Conservation (phyloP, 352 stramenopile genomes). For the Globisporangium mamillatum region DNA sequence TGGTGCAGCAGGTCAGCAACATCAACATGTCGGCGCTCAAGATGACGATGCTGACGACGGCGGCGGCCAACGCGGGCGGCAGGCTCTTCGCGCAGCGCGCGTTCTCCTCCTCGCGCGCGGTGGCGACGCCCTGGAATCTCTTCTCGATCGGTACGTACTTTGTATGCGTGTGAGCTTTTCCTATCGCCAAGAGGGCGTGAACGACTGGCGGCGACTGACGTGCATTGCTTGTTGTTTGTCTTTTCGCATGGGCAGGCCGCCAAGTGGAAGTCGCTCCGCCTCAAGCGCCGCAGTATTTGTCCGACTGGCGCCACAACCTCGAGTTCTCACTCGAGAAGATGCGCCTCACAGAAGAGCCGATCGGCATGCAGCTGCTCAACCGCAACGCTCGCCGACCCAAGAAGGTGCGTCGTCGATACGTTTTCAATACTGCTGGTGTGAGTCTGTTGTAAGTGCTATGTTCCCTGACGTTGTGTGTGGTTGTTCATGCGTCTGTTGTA, state of each 20-base stretch:
- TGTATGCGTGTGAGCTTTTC: not conserved
- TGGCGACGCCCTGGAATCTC: constrained; percentile 34
- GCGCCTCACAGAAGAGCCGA: constrained; percentile 30
- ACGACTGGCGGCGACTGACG: not conserved
- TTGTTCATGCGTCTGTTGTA: not conserved
- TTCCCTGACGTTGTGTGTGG: not conserved
- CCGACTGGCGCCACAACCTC: constrained; percentile 52
- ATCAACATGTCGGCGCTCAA: constrained; percentile 9
- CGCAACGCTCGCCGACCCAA: constrained; percentile 37
- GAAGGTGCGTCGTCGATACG: constrained; percentile 30
- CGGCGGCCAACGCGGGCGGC: constrained; percentile 4
- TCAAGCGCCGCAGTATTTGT: constrained; percentile 42
- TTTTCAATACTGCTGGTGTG: too few species aligned
- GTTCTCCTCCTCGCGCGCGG: constrained; percentile 24
- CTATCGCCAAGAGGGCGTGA: not conserved
- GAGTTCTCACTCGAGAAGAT: constrained; percentile 60
- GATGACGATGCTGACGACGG: constrained; percentile 20
- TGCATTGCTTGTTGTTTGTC: not conserved
- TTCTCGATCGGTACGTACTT: constrained; percentile 36
- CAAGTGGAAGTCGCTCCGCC: constrained; percentile 7
- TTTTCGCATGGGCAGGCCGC: constrained; percentile 13
- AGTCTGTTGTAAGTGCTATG: not conserved
- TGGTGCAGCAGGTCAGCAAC: constrained; percentile 5
- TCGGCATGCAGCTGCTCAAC: constrained; percentile 47
- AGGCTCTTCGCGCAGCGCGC: not conserved